phyloP scores from a whole-genome alignment of 2,329 filamentous ascomycete species.

The Calonectria montana region DNA sequence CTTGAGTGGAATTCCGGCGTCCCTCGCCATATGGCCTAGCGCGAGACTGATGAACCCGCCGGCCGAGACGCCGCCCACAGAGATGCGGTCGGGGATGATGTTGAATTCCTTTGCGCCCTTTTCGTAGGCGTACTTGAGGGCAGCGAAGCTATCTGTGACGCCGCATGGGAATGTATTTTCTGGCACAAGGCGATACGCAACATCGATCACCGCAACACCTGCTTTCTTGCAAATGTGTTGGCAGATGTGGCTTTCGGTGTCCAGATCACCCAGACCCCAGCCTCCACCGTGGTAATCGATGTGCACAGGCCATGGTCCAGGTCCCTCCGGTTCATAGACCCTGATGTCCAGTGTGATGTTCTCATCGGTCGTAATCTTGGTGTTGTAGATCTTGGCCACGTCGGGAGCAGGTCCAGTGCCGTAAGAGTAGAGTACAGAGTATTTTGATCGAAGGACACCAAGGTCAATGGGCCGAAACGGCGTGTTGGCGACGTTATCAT shows the following conservation, averaged over 20 bases:
- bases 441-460: slow-evolving; percentile 50
- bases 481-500: slow-evolving; percentile 55
- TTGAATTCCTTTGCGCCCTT: slow-evolving; percentile 51
- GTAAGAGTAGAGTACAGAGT: slow-evolving; percentile 58
- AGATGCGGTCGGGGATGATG: slow-evolving; percentile 51
- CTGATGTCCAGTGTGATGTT: slow-evolving; percentile 49
- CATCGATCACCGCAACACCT: slow-evolving; percentile 59
- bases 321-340: slow-evolving; percentile 55
- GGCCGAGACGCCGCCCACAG: slow-evolving; percentile 59
- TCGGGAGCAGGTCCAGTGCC: slow-evolving; percentile 56
- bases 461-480: slow-evolving; percentile 55
- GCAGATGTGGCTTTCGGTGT: slow-evolving; percentile 62
- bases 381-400: slow-evolving; percentile 53
- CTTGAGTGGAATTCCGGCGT: slow-evolving; percentile 50
- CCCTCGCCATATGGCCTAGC: slow-evolving; percentile 54
- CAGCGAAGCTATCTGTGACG: slow-evolving; percentile 61
- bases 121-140: slow-evolving; percentile 53
- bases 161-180: slow-evolving; percentile 61
- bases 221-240: slow-evolving; percentile 57
- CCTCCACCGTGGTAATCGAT: slow-evolving; percentile 62
- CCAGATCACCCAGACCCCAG: slow-evolving; percentile 62
- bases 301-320: slow-evolving; percentile 59
- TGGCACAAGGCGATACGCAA: slow-evolving; percentile 64
- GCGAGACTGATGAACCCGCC: slow-evolving; percentile 55
- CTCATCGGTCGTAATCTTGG: slow-evolving; percentile 47